Evolutionary conservation across 345 rosid genomes (phyloP).

Genomic region (Mangifera indica): DNA sequence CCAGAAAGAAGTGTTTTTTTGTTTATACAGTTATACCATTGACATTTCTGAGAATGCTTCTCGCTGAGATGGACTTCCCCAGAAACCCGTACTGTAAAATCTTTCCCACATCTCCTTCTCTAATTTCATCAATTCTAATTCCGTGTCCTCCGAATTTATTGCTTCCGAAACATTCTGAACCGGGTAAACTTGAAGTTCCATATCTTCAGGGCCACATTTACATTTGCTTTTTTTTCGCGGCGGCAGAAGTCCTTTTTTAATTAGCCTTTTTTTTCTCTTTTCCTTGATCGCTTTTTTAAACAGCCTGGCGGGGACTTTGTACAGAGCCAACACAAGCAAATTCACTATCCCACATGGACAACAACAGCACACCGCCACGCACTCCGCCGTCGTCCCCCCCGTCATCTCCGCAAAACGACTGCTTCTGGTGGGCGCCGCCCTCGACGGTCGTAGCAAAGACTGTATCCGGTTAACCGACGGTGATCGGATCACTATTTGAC

Average conservation of each 20-base stretch:
- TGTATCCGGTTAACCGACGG: too few relatives aligned
- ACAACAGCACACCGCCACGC: constrained; percentile 75
- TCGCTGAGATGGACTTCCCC: constrained; percentile 67
- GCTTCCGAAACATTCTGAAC: constrained; percentile 3
- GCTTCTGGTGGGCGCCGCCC: background rate
- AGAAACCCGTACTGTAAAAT: constrained; percentile 62
- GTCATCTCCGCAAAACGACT: constrained; percentile 47
- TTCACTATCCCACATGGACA: constrained; percentile 60
- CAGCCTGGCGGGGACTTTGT: constrained; percentile 56
- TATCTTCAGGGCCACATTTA: constrained; percentile 32
- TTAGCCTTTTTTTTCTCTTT: constrained; percentile 33
- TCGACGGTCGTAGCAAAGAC: too few relatives aligned
- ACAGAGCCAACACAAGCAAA: constrained; percentile 50
- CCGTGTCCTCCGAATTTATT: constrained; percentile 4
- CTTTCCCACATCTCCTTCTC: constrained; percentile 64
- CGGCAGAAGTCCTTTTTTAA: constrained; percentile 29
- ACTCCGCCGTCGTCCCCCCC: constrained; percentile 63
- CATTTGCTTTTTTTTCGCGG: constrained; percentile 19
- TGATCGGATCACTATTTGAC: too few relatives aligned
- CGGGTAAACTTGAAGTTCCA: constrained; percentile 32
- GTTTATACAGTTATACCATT: background rate
- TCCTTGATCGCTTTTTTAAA: constrained; percentile 47
- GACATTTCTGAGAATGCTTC: constrained; percentile 14
- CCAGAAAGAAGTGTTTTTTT: background rate
- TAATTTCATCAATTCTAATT: constrained; percentile 34